Evolutionary conservation across 345 rosid genomes (phyloP).

Genomic region (Lenwebbia sp.): DNA sequence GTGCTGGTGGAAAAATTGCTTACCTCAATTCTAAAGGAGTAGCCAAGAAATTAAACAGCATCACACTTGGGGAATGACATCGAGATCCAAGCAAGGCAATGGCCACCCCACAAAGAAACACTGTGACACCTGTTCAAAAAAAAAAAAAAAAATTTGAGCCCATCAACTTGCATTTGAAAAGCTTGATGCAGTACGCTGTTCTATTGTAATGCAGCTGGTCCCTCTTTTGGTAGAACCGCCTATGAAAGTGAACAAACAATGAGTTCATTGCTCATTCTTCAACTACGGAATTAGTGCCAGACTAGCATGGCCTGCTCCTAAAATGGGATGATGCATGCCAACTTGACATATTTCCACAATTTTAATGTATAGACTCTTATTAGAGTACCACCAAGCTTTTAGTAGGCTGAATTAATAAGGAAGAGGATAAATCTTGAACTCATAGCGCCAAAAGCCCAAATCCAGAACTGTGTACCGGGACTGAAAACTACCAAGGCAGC

Average conservation of each 20-base stretch:
- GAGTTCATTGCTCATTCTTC: background rate
- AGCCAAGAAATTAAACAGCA: constrained; percentile 80
- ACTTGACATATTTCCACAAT: background rate
- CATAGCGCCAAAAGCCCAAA: background rate
- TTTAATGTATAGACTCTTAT: background rate
- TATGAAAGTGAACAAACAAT: background rate
- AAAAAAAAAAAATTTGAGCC: constrained; percentile 1
- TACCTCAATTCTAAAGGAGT: constrained; percentile 90
- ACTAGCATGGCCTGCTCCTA: background rate
- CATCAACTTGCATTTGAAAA: background rate
- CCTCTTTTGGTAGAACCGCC: background rate
- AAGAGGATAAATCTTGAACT: background rate
- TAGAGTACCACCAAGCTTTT: background rate
- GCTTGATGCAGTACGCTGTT: background rate
- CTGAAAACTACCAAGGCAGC: background rate
- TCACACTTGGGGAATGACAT: constrained; percentile 76
- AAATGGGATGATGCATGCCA: background rate
- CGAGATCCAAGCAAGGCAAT: constrained; percentile 63
- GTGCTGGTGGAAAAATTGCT: background rate
- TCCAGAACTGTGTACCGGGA: background rate
- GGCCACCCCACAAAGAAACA: constrained; percentile 72
- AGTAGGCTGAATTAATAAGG: background rate
- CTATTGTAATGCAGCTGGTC: background rate
- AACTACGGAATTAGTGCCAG: background rate
- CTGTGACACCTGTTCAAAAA: constrained; percentile 58